Base-by-base conservation (phyloP, 2,329 filamentous ascomycete genomes). In the Phyllosticta capitalensis region DNA sequence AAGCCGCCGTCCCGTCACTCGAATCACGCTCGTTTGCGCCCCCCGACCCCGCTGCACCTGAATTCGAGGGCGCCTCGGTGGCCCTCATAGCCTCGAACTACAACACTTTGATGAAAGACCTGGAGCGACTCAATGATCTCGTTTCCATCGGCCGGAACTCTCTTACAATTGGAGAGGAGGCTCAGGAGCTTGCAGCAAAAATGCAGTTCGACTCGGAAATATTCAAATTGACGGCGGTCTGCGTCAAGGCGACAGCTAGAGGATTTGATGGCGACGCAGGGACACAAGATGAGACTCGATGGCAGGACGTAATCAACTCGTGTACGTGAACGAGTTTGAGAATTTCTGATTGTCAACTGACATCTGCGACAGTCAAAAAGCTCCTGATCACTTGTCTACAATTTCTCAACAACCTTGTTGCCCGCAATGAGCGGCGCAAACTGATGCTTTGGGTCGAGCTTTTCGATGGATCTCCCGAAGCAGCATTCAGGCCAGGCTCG, bases 371-470 rank as follows among this genome's bases (percentile, higher is more conserved):
- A 71, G 68, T 84, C 72, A 86, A 87, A 72, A 83, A 83, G 65
- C 74, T 86, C 19, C 74, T 86, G 65, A 85, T 86, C 59, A 85
- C 83, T 2, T 83, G 81, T 62, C 74, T 87, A n/a, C 84, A 86
- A 67, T 85, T 85, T 64, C 71, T 86, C 59, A 84, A 86, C 71
- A 86, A 86, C 63, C 79, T 86, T 54, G 82, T 85, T 53, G 83
- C 83, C 67, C 80, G 83, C 62, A 87, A 87, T 64, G 83, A 87
- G 70, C 78, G 83, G 61, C 75, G 83, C 48, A 86, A 87, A 66
- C 76, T 86, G 64, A 82, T 85, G 65, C 76, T 87, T 2, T 87
- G 83, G 83, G 71, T 86, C 45, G 81, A 84, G 67, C 74, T 87
- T 1, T 87, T 87, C 64, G 84, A 85, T 56, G 81, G 81, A 62